Evolutionary conservation across 1,284 basidiomycete species (phyloP).

Genomic region (Mycena sp.): DNA sequence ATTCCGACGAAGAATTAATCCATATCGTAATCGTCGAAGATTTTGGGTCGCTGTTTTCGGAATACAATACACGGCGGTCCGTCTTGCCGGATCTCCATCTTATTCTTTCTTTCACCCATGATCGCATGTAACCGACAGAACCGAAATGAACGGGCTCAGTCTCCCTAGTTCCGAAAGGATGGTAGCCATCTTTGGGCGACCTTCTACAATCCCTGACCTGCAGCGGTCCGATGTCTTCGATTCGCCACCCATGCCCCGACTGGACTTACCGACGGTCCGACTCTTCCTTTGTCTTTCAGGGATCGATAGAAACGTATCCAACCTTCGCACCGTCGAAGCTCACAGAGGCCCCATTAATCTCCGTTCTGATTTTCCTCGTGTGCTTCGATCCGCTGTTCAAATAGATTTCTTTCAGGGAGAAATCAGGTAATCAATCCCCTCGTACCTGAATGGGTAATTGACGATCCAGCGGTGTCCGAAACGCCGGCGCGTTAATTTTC

Average conservation of each 20-base stretch:
- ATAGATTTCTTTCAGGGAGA: not conserved
- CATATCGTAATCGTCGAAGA: conserved; percentile 20
- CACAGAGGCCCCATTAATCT: conserved; percentile 42
- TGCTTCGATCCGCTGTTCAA: conserved; percentile 44
- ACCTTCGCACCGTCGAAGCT: conserved; percentile 43
- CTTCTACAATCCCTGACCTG: too few relatives aligned
- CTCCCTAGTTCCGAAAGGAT: too few relatives aligned
- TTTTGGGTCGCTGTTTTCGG: conserved; percentile 30
- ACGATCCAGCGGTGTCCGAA: conserved; percentile 42
- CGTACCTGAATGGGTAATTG: conserved; percentile 31
- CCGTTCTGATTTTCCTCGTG: conserved; percentile 42
- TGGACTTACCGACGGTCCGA: not conserved
- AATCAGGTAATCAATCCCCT: too few relatives aligned
- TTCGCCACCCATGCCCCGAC: conserved; percentile 34
- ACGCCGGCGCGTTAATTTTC: conserved; percentile 36
- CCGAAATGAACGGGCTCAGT: not conserved
- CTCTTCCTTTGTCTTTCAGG: too few relatives aligned
- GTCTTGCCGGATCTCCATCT: not conserved
- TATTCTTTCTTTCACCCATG: not conserved
- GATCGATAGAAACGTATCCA: conserved; percentile 37
- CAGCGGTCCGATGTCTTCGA: conserved; percentile 26
- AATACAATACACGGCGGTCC: conserved; percentile 18
- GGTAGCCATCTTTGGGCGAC: too few relatives aligned
- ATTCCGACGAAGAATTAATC: conserved; percentile 6
- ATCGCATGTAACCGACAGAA: not conserved